Evolutionary conservation across 2,329 filamentous ascomycete species (phyloP).

Genomic region (Calonectria montana): DNA sequence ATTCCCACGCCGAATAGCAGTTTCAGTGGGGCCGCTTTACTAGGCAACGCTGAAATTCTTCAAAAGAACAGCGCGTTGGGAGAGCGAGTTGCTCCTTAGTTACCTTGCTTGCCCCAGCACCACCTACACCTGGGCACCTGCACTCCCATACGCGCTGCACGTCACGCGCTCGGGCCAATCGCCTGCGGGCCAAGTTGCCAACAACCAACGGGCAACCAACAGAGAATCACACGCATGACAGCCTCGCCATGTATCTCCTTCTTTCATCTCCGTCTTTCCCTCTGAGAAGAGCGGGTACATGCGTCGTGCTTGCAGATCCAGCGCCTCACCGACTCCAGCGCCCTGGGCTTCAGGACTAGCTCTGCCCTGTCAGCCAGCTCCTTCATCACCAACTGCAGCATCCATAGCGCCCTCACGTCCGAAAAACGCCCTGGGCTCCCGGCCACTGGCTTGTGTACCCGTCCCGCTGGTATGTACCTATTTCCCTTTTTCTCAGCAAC

Average conservation of each 20-base stretch:
- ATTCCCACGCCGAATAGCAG: constrained; percentile 18
- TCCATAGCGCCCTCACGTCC: background rate
- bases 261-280: constrained; percentile 15
- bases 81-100: background rate
- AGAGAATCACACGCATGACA: constrained; percentile 21
- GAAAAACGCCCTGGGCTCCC: background rate
- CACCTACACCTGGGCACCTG: background rate
- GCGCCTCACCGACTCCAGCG: constrained; percentile 9
- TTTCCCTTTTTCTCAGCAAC: background rate
- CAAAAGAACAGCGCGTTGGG: background rate
- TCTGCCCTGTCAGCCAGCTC: background rate
- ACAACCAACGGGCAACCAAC: constrained; percentile 17
- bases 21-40: constrained; percentile 1
- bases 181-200: constrained; percentile 28
- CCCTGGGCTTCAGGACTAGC: background rate
- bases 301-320: background rate
- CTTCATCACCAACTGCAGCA: background rate
- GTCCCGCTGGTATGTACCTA: background rate
- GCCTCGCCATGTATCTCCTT: constrained; percentile 32
- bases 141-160: constrained; percentile 2
- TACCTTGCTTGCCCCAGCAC: background rate
- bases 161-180: constrained; percentile 36
- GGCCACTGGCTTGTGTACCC: background rate
- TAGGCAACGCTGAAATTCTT: background rate
- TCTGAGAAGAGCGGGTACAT: constrained; percentile 6